Evolutionary conservation across 805 yeast genomes (phyloP), one percentile per base, ranked within the genome.

Genomic region (Candida insectalens): DNA sequence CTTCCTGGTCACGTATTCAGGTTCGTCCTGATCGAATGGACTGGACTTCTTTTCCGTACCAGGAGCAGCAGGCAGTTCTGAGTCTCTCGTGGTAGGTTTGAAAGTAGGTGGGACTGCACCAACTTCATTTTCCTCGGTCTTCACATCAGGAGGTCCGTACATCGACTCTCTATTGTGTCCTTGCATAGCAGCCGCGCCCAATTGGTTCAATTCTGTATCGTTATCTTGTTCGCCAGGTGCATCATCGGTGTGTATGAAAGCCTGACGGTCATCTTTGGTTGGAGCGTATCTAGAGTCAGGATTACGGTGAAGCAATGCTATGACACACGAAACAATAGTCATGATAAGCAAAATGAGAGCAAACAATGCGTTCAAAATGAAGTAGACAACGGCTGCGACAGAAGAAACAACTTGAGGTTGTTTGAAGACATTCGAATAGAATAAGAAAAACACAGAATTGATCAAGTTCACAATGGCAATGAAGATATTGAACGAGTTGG

Each of bases 281-380:
- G 96, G 97, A 62, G 85, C 89, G 63, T 92, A 92, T 47, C 95
- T 73, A 7, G 89, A 75, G 59, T 92, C 98, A 34, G 98, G 97
- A 56, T 92, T 87, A 66, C 82, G 85, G 56, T 82, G 79, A 21
- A 88, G 45, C 47, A 92, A 58, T 1, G 96, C 95, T 58, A 85
- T 63, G 5, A 77, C 64, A 62, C 97, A 88, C 2, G 95, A 83
- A 25, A 87, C 74, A 46, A 92, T 77, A 30, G 95, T 87, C 67
- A 88, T 79, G 32, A 92, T 63, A 53, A 92, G 62, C 49, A 89
- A 68, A 48, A 83, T 70, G 44, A 84, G 66, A 3, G 96, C 89
- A 58, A 85, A 82, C 0, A 75, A 77, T 0, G 98, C 98, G 57
- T 92, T 92, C 49, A 89, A 52, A 16, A 92, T 74, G 50, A 92